Conservation (phyloP, 306 rosid species). For the Vigna radiata region DNA sequence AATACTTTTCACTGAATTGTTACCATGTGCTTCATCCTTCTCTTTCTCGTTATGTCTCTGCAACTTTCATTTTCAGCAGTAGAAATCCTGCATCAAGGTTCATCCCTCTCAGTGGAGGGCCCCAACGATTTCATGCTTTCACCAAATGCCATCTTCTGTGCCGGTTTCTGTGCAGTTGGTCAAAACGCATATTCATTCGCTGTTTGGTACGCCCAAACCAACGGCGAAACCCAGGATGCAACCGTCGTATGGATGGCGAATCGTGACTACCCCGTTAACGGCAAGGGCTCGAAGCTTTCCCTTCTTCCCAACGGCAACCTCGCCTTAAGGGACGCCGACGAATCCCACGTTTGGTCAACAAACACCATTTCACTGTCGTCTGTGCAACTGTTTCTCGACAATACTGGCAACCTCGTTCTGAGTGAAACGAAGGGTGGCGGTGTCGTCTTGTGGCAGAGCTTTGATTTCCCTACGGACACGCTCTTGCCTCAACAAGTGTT, state of each 20-base stretch:
- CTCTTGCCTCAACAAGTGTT: slow-evolving; percentile 57
- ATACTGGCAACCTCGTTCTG: slow-evolving; percentile 56
- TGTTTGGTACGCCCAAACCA: slow-evolving; percentile 54
- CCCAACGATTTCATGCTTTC: slow-evolving; percentile 48
- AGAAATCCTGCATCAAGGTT: slow-evolving; percentile 39
- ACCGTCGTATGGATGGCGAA: slow-evolving; percentile 67
- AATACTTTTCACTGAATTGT: no score
- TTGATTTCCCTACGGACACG: slow-evolving; percentile 60
- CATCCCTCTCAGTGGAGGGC: slow-evolving; percentile 52
- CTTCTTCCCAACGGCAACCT: slow-evolving; percentile 54
- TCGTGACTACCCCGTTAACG: slow-evolving; percentile 57
- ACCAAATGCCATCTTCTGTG: slow-evolving; percentile 49
- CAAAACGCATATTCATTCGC: slow-evolving; percentile 67
- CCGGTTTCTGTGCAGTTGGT: slow-evolving; percentile 58
- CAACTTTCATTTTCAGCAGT: slow-evolving; percentile 10
- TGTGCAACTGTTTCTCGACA: slow-evolving; percentile 27
- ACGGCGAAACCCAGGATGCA: neutral
- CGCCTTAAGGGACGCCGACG: slow-evolving; percentile 46
- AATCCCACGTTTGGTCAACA: slow-evolving; percentile 56
- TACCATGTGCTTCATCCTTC: slow-evolving; percentile 18
- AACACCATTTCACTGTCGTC: slow-evolving; percentile 33
- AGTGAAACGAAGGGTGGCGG: neutral
- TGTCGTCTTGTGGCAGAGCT: slow-evolving; percentile 57
- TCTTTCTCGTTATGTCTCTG: neutral
- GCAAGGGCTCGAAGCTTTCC: slow-evolving; percentile 53